Conservation (phyloP, 179 eudicot genomes). For the Carnegiea gigantea region DNA sequence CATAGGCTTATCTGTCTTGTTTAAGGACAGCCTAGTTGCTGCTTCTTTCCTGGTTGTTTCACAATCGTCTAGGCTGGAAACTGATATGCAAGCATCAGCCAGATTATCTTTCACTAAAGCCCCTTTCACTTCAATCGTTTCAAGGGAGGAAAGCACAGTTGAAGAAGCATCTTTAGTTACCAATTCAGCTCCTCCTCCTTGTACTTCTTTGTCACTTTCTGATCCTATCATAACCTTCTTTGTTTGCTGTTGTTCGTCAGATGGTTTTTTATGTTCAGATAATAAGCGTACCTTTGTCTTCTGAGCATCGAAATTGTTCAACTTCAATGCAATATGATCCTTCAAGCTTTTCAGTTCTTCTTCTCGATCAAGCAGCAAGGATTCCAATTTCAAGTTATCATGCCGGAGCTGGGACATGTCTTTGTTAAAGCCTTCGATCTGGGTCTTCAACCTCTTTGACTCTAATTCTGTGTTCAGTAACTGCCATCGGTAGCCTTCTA, state of each 20-base stretch:
- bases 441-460: slow-evolving; percentile 56
- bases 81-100: slow-evolving; percentile 21
- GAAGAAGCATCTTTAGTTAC: slow-evolving; percentile 40
- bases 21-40: slow-evolving; percentile 21
- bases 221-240: no score
- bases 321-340: slow-evolving; percentile 40
- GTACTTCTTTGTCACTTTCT: background rate
- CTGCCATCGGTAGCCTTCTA: slow-evolving; percentile 75
- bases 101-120: slow-evolving; percentile 23
- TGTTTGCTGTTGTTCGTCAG: background rate
- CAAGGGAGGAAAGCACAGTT: slow-evolving; percentile 43
- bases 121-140: slow-evolving; percentile 33
- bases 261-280: background rate
- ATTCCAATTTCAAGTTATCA: slow-evolving; percentile 55
- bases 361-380: slow-evolving; percentile 57
- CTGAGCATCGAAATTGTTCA: slow-evolving; percentile 33
- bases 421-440: slow-evolving; percentile 62
- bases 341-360: slow-evolving; percentile 57
- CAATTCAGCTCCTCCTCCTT: slow-evolving; percentile 25
- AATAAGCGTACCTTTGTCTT: slow-evolving; percentile 24
- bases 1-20: slow-evolving; percentile 32
- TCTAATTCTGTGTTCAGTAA: slow-evolving; percentile 64
- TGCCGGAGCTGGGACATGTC: slow-evolving; percentile 58
- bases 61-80: slow-evolving; percentile 24
- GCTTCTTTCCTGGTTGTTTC: slow-evolving; percentile 30